Evolutionary conservation across 2,329 filamentous ascomycete genomes (phyloP), one percentile per base, ranked within the genome.

Genomic region (Helotiales sp.): DNA sequence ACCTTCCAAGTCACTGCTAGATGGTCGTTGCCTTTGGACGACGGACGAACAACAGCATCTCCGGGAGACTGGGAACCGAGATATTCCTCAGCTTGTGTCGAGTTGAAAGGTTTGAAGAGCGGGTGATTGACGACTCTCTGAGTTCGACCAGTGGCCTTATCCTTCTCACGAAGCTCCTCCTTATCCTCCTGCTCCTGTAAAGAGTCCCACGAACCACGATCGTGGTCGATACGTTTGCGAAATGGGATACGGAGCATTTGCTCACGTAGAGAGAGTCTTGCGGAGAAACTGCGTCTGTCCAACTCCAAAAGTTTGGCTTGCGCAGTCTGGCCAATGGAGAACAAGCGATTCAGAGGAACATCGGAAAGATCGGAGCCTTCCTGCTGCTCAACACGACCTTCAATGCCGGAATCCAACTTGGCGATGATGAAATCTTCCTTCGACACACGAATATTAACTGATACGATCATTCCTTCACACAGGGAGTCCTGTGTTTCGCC

Each of bases 1-100:
- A 99, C 94, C 83, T 99, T 99, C 96, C 96, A 99, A 0, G 96
- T 99, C 55, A 99, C 89, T 7, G 95, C 93, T 64, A 99, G 84
- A 82, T 99, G 96, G 78, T 99, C 96, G 66, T 93, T 91, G 52
- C 96, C 96, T 79, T 97, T 97, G 30, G 93, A 97, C 0, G 93
- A 97, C 3, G 96, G 95, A 52, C 96, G 91, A 76, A 99, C 97
- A 68, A 99, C 93, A 64, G 96, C 91, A 78, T 98, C 96, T 58
- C 96, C 96, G 6, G 90, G 85, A 61, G 91, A 87, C 78, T 96
- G 93, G 15, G 91, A 92, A 49, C 93, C 93, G 34, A 99, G 86
- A 78, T 91, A 98, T 78, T 98, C 93, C 79, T 98, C 93, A 0
- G 96, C 96, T 80, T 98, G 93, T 2, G 89, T 89, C 32, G 93